A percentile compares a stretch with the other conserved stretches of the same genome.
Evolutionary conservation across 2,329 filamentous ascomycete species (phyloP).

Genomic region (Fusarium buxicola): DNA sequence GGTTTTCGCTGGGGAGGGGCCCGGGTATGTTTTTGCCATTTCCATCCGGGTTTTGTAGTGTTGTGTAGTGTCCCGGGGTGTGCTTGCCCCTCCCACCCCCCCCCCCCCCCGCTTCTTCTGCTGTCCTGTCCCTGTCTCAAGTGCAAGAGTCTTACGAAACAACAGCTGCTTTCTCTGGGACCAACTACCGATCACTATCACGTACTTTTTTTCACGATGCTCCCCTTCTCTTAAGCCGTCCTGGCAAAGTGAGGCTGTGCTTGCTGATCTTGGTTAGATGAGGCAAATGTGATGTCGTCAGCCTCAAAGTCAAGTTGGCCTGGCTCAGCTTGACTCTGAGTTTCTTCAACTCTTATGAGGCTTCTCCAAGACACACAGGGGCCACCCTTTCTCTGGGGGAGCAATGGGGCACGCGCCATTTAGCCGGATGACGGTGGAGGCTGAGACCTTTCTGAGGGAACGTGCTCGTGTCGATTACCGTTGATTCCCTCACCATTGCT

Average conservation of each 20-base stretch:
- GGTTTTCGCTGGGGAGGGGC: constrained; percentile 17
- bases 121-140: constrained; percentile 25
- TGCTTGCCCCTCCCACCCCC: no score
- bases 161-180: not conserved
- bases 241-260: constrained; percentile 29
- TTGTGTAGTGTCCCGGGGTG: not conserved
- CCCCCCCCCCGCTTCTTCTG: constrained; percentile 22
- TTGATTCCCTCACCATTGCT: no score
- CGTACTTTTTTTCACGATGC: not conserved
- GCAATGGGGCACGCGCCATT: constrained; percentile 45
- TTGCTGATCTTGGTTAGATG: constrained; percentile 13
- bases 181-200: constrained; percentile 13
- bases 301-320: constrained; percentile 32
- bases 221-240: constrained; percentile 18
- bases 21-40: constrained; percentile 24
- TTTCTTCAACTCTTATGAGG: constrained; percentile 9
- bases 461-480: constrained; percentile 12
- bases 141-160: constrained; percentile 3
- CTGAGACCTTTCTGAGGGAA: constrained; percentile 15
- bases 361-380: not conserved
- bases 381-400: constrained; percentile 14
- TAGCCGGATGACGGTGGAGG: constrained; percentile 26
- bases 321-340: constrained; percentile 15
- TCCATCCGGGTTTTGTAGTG: constrained; percentile 12
- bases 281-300: constrained; percentile 22